Base-by-base conservation (phyloP, 2,329 filamentous ascomycete genomes). In the Pseudopyricularia cyperi region DNA sequence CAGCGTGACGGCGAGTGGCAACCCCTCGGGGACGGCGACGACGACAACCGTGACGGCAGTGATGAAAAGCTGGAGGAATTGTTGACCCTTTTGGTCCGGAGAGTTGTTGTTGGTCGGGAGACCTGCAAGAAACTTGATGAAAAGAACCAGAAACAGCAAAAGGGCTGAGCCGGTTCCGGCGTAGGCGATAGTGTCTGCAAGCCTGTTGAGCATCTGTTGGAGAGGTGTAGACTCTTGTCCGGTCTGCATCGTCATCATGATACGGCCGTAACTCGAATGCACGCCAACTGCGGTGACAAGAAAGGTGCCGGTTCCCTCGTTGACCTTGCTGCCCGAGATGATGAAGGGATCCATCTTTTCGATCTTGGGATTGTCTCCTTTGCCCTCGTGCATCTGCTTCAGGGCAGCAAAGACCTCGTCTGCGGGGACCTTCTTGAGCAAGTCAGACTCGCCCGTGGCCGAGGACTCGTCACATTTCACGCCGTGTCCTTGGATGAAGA, bases 61-160 rank as follows among this genome's bases (percentile, higher is more conserved):
- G 53, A 84, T 83, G 46, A 83, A 71, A 47, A 83, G 82, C 28
- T 75, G 71, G 56, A 83, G 65, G 61, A 83, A 83, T 50, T 69
- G 78, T 35, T 68, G 68, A 15, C 46, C 46, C 35, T 48, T 48
- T n/a, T 49, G 28, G 22, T 32, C 37, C 6, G 52, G 17, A 7
- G 30, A n/a, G 47, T 0, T 63, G 68, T 66, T 88, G 89, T 50
- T 76, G 67, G 0, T 78, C 7, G 1, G 80, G 68, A 91, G 72
- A 15, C 74, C 66, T 33, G 76, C 82, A 24, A 87, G 70, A 62
- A 89, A 91, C 60, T 87, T 83, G 70, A 91, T 87, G 60, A 90
- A 80, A 12, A 90, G 72, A 24, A 89, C 83, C 51, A 89, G 68
- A 63, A 93, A 91, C 19, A 91, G 72, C 7, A 90, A 66, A 14